A percentile compares a stretch with the other conserved stretches of the same genome.
Evolutionary conservation across 371 early-diverging fungal genomes (phyloP).

Genomic region (Zychaea mexicana): DNA sequence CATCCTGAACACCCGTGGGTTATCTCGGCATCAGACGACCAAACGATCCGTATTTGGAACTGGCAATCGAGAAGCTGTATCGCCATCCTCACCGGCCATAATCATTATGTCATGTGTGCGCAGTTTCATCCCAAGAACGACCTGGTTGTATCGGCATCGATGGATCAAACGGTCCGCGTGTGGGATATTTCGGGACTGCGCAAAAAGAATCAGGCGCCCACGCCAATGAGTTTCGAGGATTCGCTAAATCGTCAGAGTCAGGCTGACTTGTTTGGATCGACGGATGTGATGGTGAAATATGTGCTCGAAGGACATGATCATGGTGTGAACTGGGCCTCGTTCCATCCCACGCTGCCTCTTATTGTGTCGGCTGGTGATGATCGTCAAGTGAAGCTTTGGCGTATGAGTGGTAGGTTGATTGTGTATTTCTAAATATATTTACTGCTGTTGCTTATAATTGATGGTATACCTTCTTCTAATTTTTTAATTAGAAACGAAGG

Average conservation of each 20-base stretch:
- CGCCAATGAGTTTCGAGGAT: constrained; percentile 61
- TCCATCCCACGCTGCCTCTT: constrained; percentile 91
- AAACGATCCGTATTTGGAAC: constrained; percentile 99
- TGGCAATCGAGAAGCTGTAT: constrained; percentile 98
- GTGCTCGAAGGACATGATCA: constrained; percentile 99
- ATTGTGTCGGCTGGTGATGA: constrained; percentile 98
- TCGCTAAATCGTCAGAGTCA: constrained; percentile 57
- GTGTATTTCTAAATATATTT: too few relatives aligned
- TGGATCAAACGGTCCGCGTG: constrained; percentile 98
- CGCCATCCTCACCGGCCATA: constrained; percentile 97
- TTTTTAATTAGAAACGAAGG: constrained; percentile 79
- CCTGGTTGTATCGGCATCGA: constrained; percentile 92
- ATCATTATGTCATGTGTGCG: constrained; percentile 99
- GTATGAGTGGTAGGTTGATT: constrained; percentile 90
- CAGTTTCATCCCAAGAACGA: constrained; percentile 97
- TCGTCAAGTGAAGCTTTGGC: constrained; percentile 97
- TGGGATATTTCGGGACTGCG: constrained; percentile 97
- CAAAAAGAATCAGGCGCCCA: constrained; percentile 76
- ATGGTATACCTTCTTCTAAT: too few relatives aligned
- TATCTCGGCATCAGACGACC: constrained; percentile 97
- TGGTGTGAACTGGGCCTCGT: constrained; percentile 98
- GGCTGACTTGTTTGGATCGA: constrained; percentile 90
- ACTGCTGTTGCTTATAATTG: too few relatives aligned
- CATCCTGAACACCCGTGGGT: constrained; percentile 99
- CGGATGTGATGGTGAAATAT: constrained; percentile 96